Evolutionary conservation across 2,329 filamentous ascomycete genomes (phyloP).

Genomic region (Neonectria faginata): DNA sequence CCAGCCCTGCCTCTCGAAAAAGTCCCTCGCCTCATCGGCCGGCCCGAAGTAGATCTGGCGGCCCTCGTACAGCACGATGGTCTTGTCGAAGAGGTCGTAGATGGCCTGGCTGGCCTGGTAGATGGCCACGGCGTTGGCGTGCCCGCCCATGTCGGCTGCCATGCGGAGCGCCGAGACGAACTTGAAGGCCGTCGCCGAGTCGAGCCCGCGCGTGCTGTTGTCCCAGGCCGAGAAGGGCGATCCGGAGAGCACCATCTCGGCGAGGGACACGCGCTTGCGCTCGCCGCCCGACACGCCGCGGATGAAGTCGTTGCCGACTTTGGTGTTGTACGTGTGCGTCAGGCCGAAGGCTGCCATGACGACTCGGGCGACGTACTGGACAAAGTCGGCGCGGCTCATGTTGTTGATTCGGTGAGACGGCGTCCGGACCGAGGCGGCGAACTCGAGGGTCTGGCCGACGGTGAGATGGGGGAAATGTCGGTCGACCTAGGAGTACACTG

Average conservation of each 20-base stretch:
- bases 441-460: constrained; percentile 78
- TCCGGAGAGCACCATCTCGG: constrained; percentile 77
- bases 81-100: constrained; percentile 82
- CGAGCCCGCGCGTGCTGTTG: constrained; percentile 77
- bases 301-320: constrained; percentile 80
- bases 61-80: constrained; percentile 79
- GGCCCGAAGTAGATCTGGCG: constrained; percentile 82
- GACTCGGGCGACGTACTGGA: constrained; percentile 72
- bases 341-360: constrained; percentile 80
- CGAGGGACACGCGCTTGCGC: constrained; percentile 84
- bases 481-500: constrained; percentile 61
- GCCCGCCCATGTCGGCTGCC: constrained; percentile 71
- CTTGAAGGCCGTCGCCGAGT: constrained; percentile 78
- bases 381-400: constrained; percentile 70
- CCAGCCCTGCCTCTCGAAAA: constrained; percentile 78
- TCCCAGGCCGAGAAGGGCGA: constrained; percentile 74
- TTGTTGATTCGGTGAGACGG: constrained; percentile 73
- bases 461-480: constrained; percentile 83
- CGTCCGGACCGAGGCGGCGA: constrained; percentile 76
- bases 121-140: constrained; percentile 74
- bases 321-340: constrained; percentile 77
- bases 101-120: constrained; percentile 79
- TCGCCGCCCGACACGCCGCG: constrained; percentile 79
- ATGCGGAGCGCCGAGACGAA: constrained; percentile 76
- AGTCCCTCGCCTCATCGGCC: constrained; percentile 67